Evolutionary conservation across 2,329 filamentous ascomycete genomes (phyloP).

Genomic region (Parascedosporium putredinis): DNA sequence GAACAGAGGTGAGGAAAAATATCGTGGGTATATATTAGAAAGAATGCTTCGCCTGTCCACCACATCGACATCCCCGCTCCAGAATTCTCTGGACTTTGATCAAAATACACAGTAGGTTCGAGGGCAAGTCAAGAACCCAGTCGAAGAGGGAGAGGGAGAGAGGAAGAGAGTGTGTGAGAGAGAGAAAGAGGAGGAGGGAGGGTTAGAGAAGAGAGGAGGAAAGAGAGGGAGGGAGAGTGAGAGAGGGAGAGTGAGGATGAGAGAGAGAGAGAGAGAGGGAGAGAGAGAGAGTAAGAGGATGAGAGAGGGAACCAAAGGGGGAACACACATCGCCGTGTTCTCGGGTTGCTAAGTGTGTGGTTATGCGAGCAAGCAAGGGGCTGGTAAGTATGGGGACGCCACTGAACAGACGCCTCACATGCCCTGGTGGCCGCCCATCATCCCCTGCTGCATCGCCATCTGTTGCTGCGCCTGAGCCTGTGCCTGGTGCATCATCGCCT

Average conservation of each 20-base stretch:
- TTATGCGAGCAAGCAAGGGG: no score
- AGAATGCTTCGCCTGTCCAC: not conserved
- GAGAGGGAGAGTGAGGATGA: no score
- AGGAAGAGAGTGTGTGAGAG: not conserved
- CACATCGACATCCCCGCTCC: not conserved
- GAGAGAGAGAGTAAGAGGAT: no score
- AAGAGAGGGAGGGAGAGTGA: no score
- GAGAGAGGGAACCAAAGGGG: not conserved
- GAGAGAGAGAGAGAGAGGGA: no score
- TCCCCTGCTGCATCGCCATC: conserved; percentile 27
- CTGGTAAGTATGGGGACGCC: no score
- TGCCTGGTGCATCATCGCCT: conserved; percentile 24
- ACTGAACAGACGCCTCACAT: conserved; percentile 32
- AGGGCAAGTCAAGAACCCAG: not conserved
- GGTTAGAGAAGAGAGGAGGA: no score
- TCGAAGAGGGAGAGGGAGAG: not conserved
- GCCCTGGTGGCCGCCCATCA: conserved; percentile 44
- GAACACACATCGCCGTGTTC: not conserved
- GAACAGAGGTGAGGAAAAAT: not conserved
- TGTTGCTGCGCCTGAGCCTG: conserved; percentile 26
- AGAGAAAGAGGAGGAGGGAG: not conserved
- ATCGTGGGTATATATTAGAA: not conserved
- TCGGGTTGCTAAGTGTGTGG: no score
- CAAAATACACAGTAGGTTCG: not conserved
- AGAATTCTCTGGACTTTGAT: not conserved